phyloP scores from a whole-genome alignment of 2,329 filamentous ascomycete species.

The Alternaria novae-zelandiae region DNA sequence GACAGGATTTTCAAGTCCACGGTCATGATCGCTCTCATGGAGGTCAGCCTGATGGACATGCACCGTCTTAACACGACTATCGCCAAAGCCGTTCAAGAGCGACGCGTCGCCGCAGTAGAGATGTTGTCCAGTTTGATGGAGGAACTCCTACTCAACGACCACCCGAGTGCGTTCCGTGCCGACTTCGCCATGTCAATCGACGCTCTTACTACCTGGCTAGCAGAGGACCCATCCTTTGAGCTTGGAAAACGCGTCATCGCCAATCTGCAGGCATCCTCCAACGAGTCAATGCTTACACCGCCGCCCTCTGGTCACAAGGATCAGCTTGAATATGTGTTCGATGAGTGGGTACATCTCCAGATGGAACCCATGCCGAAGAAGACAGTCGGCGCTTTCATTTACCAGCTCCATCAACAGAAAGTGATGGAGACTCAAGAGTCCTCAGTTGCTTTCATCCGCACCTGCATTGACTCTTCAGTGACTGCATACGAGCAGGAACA shows the following conservation, averaged over 20 bases:
- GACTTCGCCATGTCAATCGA: constrained; percentile 87
- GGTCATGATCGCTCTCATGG: constrained; percentile 66
- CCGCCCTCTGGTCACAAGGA: constrained; percentile 69
- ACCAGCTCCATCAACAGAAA: constrained; percentile 78
- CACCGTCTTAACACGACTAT: constrained; percentile 67
- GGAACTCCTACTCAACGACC: constrained; percentile 77
- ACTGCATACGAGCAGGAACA: constrained; percentile 76
- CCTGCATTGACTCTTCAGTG: constrained; percentile 80
- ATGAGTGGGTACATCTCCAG: constrained; percentile 88
- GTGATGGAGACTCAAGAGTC: constrained; percentile 78
- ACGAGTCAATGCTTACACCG: constrained; percentile 60
- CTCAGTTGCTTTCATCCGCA: constrained; percentile 78
- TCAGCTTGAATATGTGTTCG: constrained; percentile 93
- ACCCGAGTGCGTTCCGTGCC: constrained; percentile 77
- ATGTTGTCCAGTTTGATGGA: constrained; percentile 83
- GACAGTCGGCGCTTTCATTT: constrained; percentile 76
- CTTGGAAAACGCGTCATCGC: constrained; percentile 74
- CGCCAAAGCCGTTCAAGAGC: constrained; percentile 73
- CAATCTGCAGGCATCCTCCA: constrained; percentile 66
- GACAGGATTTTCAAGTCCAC: constrained; percentile 66
- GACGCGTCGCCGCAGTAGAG: constrained; percentile 74
- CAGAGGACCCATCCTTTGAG: constrained; percentile 71
- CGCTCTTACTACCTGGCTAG: constrained; percentile 80
- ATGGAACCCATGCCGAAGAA: constrained; percentile 78
- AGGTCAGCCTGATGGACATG: constrained; percentile 66